Evolutionary conservation across 73 alveolate species (phyloP).

Genomic region (Tetrahymena borealis): DNA sequence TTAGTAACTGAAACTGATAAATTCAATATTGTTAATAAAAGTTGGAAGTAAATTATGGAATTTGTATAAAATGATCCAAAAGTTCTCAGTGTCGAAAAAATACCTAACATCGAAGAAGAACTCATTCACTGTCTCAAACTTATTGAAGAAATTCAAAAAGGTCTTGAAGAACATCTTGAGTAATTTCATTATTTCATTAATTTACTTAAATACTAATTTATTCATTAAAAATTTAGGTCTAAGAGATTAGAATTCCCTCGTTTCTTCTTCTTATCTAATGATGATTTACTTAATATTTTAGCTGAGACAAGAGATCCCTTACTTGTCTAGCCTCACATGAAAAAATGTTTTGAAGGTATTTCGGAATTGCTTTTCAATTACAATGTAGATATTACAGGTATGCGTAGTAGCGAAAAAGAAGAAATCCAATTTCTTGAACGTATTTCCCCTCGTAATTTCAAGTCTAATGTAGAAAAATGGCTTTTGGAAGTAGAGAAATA

Average conservation of each 20-base stretch:
- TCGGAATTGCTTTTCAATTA: constrained; percentile 84
- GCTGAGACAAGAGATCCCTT: constrained; percentile 95
- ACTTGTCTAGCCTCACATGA: constrained; percentile 97
- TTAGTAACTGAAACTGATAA: constrained; percentile 85
- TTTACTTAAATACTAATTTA: neutral
- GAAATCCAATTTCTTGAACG: constrained; percentile 87
- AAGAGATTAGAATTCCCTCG: constrained; percentile 98
- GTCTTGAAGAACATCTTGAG: constrained; percentile 42
- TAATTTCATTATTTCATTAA: neutral
- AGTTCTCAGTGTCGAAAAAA: constrained; percentile 72
- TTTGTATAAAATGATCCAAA: constrained; percentile 69
- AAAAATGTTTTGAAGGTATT: constrained; percentile 96
- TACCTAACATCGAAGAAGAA: constrained; percentile 73
- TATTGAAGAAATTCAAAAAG: constrained; percentile 62
- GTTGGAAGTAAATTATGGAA: constrained; percentile 90
- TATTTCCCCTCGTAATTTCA: constrained; percentile 80
- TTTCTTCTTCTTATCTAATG: constrained; percentile 80
- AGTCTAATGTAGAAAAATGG: constrained; percentile 88
- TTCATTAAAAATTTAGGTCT: constrained; percentile 75
- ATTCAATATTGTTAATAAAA: constrained; percentile 79
- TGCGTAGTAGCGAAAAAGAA: constrained; percentile 95
- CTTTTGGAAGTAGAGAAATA: constrained; percentile 74
- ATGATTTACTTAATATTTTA: constrained; percentile 64
- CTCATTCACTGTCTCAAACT: constrained; percentile 59
- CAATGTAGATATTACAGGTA: constrained; percentile 92